Conservation (phyloP, 1,284 basidiomycete genomes). For the Leccinum huronense region DNA sequence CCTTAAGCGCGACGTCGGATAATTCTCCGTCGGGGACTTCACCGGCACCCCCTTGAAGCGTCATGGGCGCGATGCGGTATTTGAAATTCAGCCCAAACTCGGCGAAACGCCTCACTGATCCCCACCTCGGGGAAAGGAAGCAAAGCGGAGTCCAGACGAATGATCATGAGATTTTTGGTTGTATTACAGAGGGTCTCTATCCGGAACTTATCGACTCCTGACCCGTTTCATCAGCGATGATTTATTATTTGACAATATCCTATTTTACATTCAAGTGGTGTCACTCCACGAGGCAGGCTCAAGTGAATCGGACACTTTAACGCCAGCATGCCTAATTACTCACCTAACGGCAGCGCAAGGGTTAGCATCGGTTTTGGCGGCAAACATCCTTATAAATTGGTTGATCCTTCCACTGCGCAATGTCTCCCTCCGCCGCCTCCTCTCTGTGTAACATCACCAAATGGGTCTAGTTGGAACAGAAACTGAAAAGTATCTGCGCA, state of each 20-base stretch:
- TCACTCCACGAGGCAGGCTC: conserved; percentile 3
- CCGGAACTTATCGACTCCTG: conserved; percentile 1
- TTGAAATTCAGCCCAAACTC: not conserved
- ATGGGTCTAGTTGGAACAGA: conserved; percentile 26
- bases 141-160: not conserved
- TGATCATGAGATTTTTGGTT: not conserved
- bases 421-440: not conserved
- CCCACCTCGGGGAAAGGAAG: not conserved
- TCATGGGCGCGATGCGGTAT: conserved; percentile 5
- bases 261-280: conserved; percentile 2
- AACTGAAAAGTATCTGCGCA: conserved; percentile 32
- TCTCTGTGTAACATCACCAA: not conserved
- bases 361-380: conserved; percentile 4
- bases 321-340: conserved; percentile 6
- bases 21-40: conserved; percentile 1
- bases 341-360: conserved; percentile 21
- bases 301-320: conserved; percentile 4
- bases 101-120: not conserved
- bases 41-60: not conserved
- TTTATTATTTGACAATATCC: conserved; percentile 5
- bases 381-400: conserved; percentile 20
- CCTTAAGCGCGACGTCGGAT: conserved; percentile 8
- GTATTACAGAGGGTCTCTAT: not conserved
- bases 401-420: not conserved
- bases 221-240: conserved; percentile 10